Evolutionary conservation across 2,329 filamentous ascomycete species (phyloP).

Genomic region (Diaporthe ampelina): DNA sequence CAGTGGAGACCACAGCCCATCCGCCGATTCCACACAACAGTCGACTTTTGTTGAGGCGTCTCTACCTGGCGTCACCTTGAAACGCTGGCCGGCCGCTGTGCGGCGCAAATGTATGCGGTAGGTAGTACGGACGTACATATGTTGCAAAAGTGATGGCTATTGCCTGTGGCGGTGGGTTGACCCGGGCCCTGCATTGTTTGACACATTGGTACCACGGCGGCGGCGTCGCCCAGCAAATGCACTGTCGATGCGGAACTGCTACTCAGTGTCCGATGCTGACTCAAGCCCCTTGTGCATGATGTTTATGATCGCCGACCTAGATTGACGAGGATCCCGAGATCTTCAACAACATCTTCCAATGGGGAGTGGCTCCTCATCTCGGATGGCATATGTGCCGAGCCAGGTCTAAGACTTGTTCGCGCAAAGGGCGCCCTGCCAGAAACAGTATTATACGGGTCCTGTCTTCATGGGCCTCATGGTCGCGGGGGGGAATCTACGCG

Average conservation of each 20-base stretch:
- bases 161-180: conserved; percentile 1
- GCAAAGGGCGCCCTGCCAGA: neutral
- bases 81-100: neutral
- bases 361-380: conserved; percentile 35
- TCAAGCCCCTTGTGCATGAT: conserved; percentile 24
- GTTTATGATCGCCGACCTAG: conserved; percentile 27
- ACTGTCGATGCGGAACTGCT: conserved; percentile 2
- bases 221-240: conserved; percentile 3
- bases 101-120: neutral
- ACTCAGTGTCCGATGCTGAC: conserved; percentile 33
- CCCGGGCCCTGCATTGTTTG: conserved; percentile 6
- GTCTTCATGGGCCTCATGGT: neutral
- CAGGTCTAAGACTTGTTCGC: conserved; percentile 18
- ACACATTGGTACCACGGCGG: conserved; percentile 31
- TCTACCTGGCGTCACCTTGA: conserved; percentile 11
- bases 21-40: neutral
- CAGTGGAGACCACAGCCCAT: conserved; percentile 15
- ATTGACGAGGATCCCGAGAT: conserved; percentile 32
- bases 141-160: neutral
- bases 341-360: conserved; percentile 22
- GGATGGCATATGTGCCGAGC: conserved; percentile 36
- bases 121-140: neutral
- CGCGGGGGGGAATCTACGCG: neutral
- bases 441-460: conserved; percentile 1
- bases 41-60: conserved; percentile 25